Base-by-base conservation (phyloP, 768 basidiomycete genomes). In the Phylloporus sp. region DNA sequence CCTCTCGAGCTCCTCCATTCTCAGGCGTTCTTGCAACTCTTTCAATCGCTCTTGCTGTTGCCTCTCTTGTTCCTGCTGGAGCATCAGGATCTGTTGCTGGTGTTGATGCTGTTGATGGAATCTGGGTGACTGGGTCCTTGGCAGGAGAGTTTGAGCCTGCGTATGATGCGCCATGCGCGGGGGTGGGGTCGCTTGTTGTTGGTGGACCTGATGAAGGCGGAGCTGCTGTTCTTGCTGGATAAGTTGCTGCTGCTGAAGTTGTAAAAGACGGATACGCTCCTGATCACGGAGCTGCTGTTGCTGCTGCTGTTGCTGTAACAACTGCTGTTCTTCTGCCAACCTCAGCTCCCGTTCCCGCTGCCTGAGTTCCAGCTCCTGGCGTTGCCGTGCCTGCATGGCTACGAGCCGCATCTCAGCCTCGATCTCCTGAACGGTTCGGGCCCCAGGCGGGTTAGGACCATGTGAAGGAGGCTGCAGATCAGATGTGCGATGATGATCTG, bases 331-430 rank as follows among this genome's bases (percentile, higher is more conserved):
- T 42, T 66, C 57, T 35, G 49, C 56, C 44, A 60, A 45, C 21
- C 59, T 57, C 41, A 61, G 35, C 49, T 75, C 69, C 53, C 79
- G 73, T 35, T 76, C 72, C 44, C 76, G 69, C 14, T 76, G 73
- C 50, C 71, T 70, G 42, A 74, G 73, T 47, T 76, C 71, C 22
- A 69, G 60, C 35, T 72, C 67, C 44, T 71, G 70, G 6, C 66
- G 54, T 53, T 66, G 54, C 22, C 70, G 64, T 9, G 65, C 62
- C 49, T 78, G 74, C 42, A 78, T 74, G 23, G 79, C 79, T 20
- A 73, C 76, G 7, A 76, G 75, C n/a, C 75, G 74, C 86, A 90
- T 88, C 64, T 92, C 90, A 4, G 81, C 78, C 58, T 92, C 90
- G 48, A 92, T 83, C 54, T 92, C 90, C 54, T 87, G 82, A 22